Conservation (phyloP, 305 asterid species). For the Lippia alba region DNA sequence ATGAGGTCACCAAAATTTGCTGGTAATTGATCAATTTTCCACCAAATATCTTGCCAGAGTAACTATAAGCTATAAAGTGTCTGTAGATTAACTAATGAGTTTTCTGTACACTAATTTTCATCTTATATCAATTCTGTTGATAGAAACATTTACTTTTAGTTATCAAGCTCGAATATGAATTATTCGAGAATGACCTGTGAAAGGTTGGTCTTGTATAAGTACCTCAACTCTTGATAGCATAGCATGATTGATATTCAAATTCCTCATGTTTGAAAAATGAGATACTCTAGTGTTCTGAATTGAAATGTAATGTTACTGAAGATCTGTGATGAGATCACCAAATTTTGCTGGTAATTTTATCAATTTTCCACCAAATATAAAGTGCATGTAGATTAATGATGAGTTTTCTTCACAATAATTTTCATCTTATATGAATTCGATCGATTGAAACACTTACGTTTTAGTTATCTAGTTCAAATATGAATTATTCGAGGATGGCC, state of each 20-base stretch:
- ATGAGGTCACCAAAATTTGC: background rate
- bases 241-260: background rate
- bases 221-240: background rate
- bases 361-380: background rate
- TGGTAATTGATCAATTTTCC: background rate
- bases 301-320: background rate
- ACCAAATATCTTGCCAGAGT: background rate
- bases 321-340: background rate
- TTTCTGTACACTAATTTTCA: background rate
- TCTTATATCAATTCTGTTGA: background rate
- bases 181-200: slow-evolving; percentile 7
- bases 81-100: background rate
- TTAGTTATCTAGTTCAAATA: background rate
- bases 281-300: background rate
- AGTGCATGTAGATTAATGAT: background rate
- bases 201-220: background rate
- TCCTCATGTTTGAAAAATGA: slow-evolving; percentile 11
- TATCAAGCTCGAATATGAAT: background rate
- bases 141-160: background rate
- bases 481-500: slow-evolving; percentile 1
- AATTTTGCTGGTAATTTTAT: background rate
- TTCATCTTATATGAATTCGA: no score
- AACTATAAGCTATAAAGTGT: background rate
- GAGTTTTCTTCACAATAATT: background rate
- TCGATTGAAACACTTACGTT: no score